A percentile compares a stretch with the other conserved stretches of the same genome.
Evolutionary conservation across 2,329 filamentous ascomycete genomes (phyloP).

Genomic region (Aureobasidium zeae): DNA sequence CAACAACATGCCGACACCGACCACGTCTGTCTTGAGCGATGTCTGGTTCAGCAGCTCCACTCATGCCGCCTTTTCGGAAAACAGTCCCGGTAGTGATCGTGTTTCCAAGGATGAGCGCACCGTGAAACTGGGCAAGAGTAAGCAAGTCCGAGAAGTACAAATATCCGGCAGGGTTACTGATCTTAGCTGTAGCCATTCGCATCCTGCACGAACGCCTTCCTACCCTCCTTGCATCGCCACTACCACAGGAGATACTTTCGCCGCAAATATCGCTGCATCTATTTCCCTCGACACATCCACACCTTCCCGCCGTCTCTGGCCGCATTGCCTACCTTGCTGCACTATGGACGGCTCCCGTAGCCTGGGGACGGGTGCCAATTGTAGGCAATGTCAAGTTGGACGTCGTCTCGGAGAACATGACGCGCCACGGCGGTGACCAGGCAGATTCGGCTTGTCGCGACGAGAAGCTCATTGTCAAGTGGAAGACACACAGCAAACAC

Average conservation of each 20-base stretch:
- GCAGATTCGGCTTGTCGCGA: slow-evolving; percentile 36
- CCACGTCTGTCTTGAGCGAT: background rate
- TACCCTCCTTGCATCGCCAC: slow-evolving; percentile 50
- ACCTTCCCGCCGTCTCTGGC: slow-evolving; percentile 86
- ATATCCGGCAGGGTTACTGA: too few species aligned
- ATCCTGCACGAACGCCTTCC: slow-evolving; percentile 54
- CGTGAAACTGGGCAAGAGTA: slow-evolving; percentile 54
- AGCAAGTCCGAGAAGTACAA: too few species aligned
- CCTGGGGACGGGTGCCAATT: slow-evolving; percentile 87
- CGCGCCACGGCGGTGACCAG: slow-evolving; percentile 42
- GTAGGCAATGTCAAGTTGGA: slow-evolving; percentile 82
- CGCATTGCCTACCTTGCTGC: slow-evolving; percentile 86
- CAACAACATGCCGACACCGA: background rate
- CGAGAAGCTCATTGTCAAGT: slow-evolving; percentile 84
- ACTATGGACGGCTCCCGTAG: slow-evolving; percentile 89
- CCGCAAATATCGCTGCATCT: slow-evolving; percentile 54
- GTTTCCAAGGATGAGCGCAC: slow-evolving; percentile 50
- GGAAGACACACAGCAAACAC: slow-evolving; percentile 60
- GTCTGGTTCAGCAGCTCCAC: slow-evolving; percentile 13
- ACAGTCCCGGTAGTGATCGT: slow-evolving; percentile 20
- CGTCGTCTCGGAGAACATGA: slow-evolving; percentile 84
- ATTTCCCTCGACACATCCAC: slow-evolving; percentile 67
- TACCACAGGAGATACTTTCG: slow-evolving; percentile 53
- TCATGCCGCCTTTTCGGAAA: background rate
- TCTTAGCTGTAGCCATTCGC: slow-evolving; percentile 46